Base-by-base conservation (phyloP, 148 eudicot species). In the Pouteria glomerata region DNA sequence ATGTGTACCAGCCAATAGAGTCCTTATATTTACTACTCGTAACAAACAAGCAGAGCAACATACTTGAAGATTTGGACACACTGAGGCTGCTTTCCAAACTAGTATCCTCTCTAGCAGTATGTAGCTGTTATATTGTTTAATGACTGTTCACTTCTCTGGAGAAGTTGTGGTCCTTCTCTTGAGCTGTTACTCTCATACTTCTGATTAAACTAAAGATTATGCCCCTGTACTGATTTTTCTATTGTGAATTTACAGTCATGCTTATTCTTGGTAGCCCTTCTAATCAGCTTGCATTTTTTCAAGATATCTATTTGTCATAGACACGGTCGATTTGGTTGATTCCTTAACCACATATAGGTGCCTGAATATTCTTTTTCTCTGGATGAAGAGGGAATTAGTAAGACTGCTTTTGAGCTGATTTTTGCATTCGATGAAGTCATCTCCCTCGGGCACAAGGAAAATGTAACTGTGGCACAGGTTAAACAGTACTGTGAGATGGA, bases 401-500 rank as follows among this genome's bases (percentile, higher is more conserved):
- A 78, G 83, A 82, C 89, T 53, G 89, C 95, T 44, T 93, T 93
- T 83, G 98, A 93, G 78, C 80, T 93, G 63, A 85, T 90, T 62
- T 90, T 90, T 83, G 89, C 97, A 62, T 93, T 93, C 76, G 98
- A 93, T 77, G 98, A 93, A 84, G 89, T 85, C 48, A 93, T 93
- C 42, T 83, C 95, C 50, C 86, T 87, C 57, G 98, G 98, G 72
- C 97, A 93, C 92, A 93, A 86, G 77, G 98, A 93, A 75, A 89
- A 71, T 83, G 95, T 90, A 75, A 93, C 97, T 65, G 89, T 90
- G 83, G 83, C 91, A 63, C 97, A 89, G 79, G 98, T 93, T 78
- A 93, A 87, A 74, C 98, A 93, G 77, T 93, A 90, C 79, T 87
- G 90, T 83, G 98, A 90, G 77, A 93, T 93, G 98, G 98, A 93